phyloP scores from a whole-genome alignment of 495 filamentous ascomycete genomes.

The Aspergillus taichungensis region DNA sequence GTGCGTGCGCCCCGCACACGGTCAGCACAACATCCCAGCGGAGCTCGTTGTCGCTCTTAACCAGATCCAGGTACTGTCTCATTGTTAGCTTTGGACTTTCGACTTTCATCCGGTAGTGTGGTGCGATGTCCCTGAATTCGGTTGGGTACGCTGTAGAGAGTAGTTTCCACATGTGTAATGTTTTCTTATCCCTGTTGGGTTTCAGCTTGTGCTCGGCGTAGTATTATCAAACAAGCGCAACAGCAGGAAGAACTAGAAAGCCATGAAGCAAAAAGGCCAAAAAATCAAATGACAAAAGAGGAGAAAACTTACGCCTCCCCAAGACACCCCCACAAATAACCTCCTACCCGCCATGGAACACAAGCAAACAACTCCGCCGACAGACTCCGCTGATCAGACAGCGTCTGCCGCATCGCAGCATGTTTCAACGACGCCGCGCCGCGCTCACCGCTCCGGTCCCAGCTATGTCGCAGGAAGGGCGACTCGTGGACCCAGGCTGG shows the following conservation, averaged over 20 bases:
- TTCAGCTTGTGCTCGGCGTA: too few species aligned
- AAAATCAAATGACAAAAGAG: not conserved
- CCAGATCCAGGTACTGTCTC: slow-evolving; percentile 24
- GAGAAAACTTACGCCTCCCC: slow-evolving; percentile 19
- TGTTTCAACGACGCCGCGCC: slow-evolving; percentile 27
- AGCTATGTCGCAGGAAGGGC: slow-evolving; percentile 22
- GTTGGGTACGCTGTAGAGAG: slow-evolving; percentile 25
- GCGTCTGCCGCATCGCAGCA: slow-evolving; percentile 18
- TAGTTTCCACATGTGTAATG: slow-evolving; percentile 37
- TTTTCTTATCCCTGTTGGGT: slow-evolving; percentile 15
- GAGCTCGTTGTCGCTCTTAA: slow-evolving; percentile 15
- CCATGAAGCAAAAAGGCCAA: not conserved
- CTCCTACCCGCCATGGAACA: slow-evolving; percentile 30
- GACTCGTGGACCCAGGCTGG: slow-evolving; percentile 31
- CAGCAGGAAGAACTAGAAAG: not conserved
- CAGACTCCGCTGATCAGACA: slow-evolving; percentile 26
- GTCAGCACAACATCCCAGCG: slow-evolving; percentile 27
- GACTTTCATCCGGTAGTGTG: slow-evolving; percentile 17
- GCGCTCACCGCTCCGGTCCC: slow-evolving; percentile 11
- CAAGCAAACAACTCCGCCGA: slow-evolving; percentile 18
- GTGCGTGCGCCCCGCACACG: slow-evolving; percentile 16
- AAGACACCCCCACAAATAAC: slow-evolving; percentile 32
- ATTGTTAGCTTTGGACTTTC: slow-evolving; percentile 16
- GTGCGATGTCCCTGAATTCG: slow-evolving; percentile 17
- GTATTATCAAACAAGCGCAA: not conserved